phyloP scores from a whole-genome alignment of 257 asterid genomes.

The Rubia yunnanensis region DNA sequence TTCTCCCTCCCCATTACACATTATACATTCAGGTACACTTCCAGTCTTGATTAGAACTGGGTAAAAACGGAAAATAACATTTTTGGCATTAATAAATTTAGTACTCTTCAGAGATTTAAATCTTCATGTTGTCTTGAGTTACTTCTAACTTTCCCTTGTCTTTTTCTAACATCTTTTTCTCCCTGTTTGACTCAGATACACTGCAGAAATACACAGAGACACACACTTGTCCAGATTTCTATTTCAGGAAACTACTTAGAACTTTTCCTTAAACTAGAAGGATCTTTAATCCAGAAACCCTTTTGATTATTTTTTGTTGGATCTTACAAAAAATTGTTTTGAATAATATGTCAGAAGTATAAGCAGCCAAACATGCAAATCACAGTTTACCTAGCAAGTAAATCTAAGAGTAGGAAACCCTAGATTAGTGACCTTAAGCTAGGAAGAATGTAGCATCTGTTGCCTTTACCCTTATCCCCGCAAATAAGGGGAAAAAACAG shows the following conservation, averaged over 20 bases:
- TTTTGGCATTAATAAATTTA: neutral
- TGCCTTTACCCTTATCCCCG: constrained; percentile 12
- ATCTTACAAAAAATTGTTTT: constrained; percentile 10
- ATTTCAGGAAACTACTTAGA: neutral
- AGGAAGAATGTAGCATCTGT: constrained; percentile 11
- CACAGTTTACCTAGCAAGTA: constrained; percentile 1
- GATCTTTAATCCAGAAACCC: neutral
- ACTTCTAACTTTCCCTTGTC: constrained; percentile 6
- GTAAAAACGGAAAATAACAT: neutral
- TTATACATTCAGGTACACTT: neutral
- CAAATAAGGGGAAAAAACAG: neutral
- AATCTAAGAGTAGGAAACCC: constrained; percentile 18
- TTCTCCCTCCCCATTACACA: neutral
- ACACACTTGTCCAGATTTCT: neutral
- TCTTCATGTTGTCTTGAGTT: constrained; percentile 1
- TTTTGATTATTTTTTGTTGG: constrained; percentile 6
- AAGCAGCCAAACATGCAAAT: neutral
- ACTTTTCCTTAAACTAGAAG: neutral
- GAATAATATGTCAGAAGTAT: neutral
- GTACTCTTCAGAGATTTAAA: neutral
- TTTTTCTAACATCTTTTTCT: neutral
- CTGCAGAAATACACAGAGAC: neutral
- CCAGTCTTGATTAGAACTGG: neutral
- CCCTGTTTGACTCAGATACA: constrained; percentile 3
- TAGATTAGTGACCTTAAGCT: constrained; percentile 15